A percentile compares a stretch with the other conserved stretches of the same genome.
Conservation (phyloP, 306 rosid genomes). For the Vigna angularis region DNA sequence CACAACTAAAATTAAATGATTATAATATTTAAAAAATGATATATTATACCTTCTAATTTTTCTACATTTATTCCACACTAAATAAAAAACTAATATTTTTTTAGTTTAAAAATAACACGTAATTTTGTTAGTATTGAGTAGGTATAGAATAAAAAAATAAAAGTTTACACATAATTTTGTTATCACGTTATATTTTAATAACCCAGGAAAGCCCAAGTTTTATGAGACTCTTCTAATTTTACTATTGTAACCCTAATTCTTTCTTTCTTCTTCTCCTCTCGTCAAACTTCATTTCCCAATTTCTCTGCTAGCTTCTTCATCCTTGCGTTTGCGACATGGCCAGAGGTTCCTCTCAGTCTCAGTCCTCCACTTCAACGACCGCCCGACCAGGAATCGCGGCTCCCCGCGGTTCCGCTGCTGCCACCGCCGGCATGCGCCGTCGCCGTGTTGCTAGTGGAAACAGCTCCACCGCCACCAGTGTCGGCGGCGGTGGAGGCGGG, state of each 20-base stretch:
- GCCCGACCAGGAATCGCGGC: conserved; percentile 75
- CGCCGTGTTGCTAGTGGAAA: conserved; percentile 65
- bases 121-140: too few relatives aligned
- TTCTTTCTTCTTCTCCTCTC: too few relatives aligned
- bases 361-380: conserved; percentile 61
- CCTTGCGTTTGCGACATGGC: conserved; percentile 54
- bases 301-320: not conserved
- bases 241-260: not conserved
- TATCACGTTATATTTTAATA: too few relatives aligned
- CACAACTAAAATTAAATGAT: not conserved
- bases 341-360: conserved; percentile 93
- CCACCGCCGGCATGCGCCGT: conserved; percentile 90
- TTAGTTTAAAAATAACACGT: too few relatives aligned
- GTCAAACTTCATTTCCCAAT: not conserved
- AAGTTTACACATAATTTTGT: too few relatives aligned
- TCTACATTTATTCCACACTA: too few relatives aligned
- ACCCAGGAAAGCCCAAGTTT: not conserved
- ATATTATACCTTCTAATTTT: too few relatives aligned
- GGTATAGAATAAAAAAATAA: too few relatives aligned
- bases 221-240: not conserved
- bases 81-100: too few relatives aligned
- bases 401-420: conserved; percentile 95
- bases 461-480: conserved; percentile 34
- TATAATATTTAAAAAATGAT: not conserved
- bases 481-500: conserved; percentile 44